phyloP scores from a whole-genome alignment of 257 asterid genomes.

The Solanum chiquidenum region DNA sequence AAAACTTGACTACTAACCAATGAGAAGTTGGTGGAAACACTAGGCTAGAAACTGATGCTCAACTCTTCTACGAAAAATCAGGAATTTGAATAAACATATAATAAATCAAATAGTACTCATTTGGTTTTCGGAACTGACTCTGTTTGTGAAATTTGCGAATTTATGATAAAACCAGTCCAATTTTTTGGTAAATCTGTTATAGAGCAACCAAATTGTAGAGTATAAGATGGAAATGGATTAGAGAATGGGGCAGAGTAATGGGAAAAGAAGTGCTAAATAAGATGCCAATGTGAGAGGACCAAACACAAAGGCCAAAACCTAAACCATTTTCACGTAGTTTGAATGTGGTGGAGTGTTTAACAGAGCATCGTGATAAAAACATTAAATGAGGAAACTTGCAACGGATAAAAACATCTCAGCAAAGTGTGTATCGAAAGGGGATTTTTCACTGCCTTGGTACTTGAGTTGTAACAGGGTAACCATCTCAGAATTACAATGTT shows the following conservation, averaged over 20 bases:
- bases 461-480: not conserved
- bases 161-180: too few relatives aligned
- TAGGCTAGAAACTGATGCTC: too few relatives aligned
- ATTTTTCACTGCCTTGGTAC: not conserved
- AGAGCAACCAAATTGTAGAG: not conserved
- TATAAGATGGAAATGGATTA: not conserved
- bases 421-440: not conserved
- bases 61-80: too few relatives aligned
- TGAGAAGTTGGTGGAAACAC: too few relatives aligned
- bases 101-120: too few relatives aligned
- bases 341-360: too few relatives aligned
- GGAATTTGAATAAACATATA: too few relatives aligned
- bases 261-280: not conserved
- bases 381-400: not conserved
- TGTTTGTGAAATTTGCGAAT: too few relatives aligned
- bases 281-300: not conserved
- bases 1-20: too few relatives aligned
- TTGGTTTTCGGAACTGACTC: too few relatives aligned
- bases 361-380: not conserved
- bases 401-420: not conserved
- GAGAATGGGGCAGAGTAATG: not conserved
- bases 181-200: too few relatives aligned
- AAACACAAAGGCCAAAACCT: not conserved
- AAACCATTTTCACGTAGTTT: not conserved
- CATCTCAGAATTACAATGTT: not conserved